Evolutionary conservation across 768 basidiomycete species (phyloP), one percentile per base, ranked within the genome.

Genomic region (Lepiota brunneoincarnata): DNA sequence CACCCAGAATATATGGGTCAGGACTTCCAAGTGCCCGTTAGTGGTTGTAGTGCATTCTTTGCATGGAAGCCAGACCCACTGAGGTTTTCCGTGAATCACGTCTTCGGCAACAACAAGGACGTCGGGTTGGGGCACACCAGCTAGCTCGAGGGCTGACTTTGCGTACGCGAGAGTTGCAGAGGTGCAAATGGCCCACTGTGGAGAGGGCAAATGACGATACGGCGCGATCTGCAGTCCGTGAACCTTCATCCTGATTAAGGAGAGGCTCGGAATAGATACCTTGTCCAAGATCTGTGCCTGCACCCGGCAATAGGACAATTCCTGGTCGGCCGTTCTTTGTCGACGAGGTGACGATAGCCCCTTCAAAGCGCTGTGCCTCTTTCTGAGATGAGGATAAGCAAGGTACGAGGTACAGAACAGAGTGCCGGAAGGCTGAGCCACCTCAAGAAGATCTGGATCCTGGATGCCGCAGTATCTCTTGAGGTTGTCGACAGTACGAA

Each of bases 1-100:
- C 93, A 9, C 93, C 95, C 39, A 88, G 79, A 35, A 97, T 73
- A 72, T 96, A 98, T 1, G 95, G 95, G 61, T 95, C 94, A 9
- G 95, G 93, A 62, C 53, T 54, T 15, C 11, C 18, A 14, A 37
- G 41, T 18, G 37, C 4, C n/a, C 36, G 34, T 48, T n/a, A 48
- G n/a, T 41, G 23, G 2, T 7, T 12, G 23, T 2, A 3, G 14
- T 18, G 23, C 17, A 48, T 17, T 24, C 15, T 15, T 9, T 34
- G 21, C 49, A 42, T 20, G 28, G 45, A 41, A 48, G 31, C 2
- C 28, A 11, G 18, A 20, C 45, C 6, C 24, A 54, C 53, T 72
- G 75, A 21, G 94, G 94, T 72, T 97, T 97, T 37, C 94, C 94
- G 57, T 83, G 70, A 11, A 67, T 67, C 3, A 95, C 92, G 58